phyloP scores from a whole-genome alignment of 805 yeast genomes.

The Lachancea nothofagi region DNA sequence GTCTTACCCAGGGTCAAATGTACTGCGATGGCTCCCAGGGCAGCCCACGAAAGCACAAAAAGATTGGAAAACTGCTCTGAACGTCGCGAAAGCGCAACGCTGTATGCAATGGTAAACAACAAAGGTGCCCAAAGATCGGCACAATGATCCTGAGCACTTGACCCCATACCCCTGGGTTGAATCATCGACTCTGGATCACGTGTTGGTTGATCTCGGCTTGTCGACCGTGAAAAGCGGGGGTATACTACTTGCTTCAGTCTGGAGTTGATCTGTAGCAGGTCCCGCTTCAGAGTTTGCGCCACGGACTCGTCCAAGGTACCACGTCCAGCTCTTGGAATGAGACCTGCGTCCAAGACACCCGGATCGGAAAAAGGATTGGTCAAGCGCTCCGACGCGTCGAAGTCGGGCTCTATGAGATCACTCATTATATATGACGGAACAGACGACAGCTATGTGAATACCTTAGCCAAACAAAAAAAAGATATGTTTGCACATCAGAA shows the following conservation, averaged over 20 bases:
- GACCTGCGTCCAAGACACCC: neutral
- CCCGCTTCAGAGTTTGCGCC: constrained; percentile 28
- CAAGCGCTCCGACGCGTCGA: constrained; percentile 13
- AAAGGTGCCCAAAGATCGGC: constrained; percentile 36
- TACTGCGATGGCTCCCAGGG: constrained; percentile 25
- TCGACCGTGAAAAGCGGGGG: constrained; percentile 25
- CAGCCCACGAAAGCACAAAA: constrained; percentile 30
- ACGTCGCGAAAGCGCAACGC: constrained; percentile 27
- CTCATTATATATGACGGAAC: constrained; percentile 1
- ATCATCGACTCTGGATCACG: constrained; percentile 1
- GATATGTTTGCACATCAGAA: constrained; percentile 26
- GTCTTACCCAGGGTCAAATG: constrained; percentile 29
- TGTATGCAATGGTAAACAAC: constrained; percentile 26
- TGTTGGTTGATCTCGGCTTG: neutral
- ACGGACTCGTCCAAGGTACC: constrained; percentile 34
- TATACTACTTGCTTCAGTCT: constrained; percentile 32
- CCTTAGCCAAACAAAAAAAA: neutral
- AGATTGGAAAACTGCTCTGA: constrained; percentile 30
- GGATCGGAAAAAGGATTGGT: neutral
- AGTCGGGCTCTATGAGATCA: constrained; percentile 26
- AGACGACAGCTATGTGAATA: neutral
- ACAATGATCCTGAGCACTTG: constrained; percentile 1
- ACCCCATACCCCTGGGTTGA: neutral
- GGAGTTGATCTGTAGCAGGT: constrained; percentile 26
- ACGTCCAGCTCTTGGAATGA: constrained; percentile 10